Evolutionary conservation across 2,329 filamentous ascomycete species (phyloP), one percentile per base, ranked within the genome.

Genomic region (Zymoseptoria tritici): DNA sequence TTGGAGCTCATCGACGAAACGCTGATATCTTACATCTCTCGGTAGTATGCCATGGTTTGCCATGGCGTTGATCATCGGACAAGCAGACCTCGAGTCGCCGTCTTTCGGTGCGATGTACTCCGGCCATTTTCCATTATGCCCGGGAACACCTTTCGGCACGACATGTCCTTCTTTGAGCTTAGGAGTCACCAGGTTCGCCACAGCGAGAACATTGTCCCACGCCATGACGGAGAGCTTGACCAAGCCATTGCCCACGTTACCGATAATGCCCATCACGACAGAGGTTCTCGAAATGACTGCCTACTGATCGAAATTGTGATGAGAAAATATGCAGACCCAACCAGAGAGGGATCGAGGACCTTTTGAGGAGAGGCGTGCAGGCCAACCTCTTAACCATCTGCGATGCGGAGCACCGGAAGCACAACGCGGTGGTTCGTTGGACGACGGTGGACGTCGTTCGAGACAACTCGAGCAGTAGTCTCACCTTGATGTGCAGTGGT

Each of bases 171-270:
- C 65, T 56, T 75, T 73, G 59, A 68, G 69, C 49, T 72, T 68
- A 16, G 74, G 74, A 31, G 72, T 71, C 26, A 76, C 36, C 31
- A 75, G 63, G 59, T 77, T 77, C 29, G 74, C 67, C 54, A 75
- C 57, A 57, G 75, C 74, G 53, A 76, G 67, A 50, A 64, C 65
- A 57, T 75, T 74, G 64, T 77, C 75, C 73, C 74, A 76, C 50
- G 66, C 62, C 50, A 77, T 70, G 56, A 77, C 72, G 31, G 71
- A 70, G 22, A 74, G 60, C 62, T 74, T 70, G 60, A 75, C 67
- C 57, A 76, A 68, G 13, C 65, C 59, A 22, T 62, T 60, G n/a
- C 56, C 62, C 53, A 68, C 51, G 52, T 68, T 68, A 26, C 57
- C 59, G 36, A 67, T 24, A 22, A 67, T 57, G 31, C 65, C 64